Evolutionary conservation across 129 eudicot genomes (phyloP).

Genomic region (Ambrosia trifida): DNA sequence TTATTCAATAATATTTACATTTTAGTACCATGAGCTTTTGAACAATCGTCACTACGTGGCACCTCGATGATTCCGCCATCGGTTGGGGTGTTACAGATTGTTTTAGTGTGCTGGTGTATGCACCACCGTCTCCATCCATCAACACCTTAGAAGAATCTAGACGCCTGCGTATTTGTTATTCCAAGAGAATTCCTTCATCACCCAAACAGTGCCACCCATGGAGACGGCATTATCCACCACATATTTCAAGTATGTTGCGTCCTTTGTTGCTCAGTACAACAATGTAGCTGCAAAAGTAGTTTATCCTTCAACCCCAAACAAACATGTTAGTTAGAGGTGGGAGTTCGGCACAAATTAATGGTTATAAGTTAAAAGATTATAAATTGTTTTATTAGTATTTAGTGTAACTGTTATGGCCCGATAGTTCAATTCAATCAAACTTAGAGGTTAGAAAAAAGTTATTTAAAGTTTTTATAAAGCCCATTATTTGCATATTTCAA

Average conservation of each 20-base stretch:
- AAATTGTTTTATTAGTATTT: not conserved
- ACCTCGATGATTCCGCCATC: no score
- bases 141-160: conserved; percentile 75
- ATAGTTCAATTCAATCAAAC: no score
- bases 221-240: conserved; percentile 62
- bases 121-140: conserved; percentile 70
- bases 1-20: no score
- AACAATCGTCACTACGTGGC: no score
- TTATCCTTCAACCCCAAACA: conserved; percentile 50
- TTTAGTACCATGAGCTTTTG: no score
- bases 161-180: conserved; percentile 73
- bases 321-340: not conserved
- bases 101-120: conserved; percentile 55
- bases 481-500: no score
- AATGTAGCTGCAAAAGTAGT: conserved; percentile 82
- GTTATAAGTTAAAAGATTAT: not conserved
- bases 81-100: no score
- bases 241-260: conserved; percentile 62
- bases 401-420: no score
- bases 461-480: no score
- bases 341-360: not conserved
- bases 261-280: conserved; percentile 76
- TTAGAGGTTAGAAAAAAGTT: no score
- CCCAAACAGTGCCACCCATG: conserved; percentile 91
- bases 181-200: conserved; percentile 69